These are phyloP conservation scores for Citrullus amarus DNA, from an alignment of 306 rosid genomes.

Conservation along the genomic window DNA sequence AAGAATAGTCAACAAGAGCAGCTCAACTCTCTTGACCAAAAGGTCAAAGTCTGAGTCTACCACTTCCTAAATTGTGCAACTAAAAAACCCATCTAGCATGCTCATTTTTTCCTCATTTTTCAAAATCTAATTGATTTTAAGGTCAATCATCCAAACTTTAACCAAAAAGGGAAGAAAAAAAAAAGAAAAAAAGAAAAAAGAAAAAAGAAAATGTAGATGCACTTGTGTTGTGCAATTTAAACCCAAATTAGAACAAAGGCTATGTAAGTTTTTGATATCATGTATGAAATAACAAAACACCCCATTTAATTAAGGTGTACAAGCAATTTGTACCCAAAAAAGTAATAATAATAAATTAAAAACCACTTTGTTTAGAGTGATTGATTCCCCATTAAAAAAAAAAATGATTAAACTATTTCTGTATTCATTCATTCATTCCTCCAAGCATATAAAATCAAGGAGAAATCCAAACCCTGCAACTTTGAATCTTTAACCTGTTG, in stretches of 20 bases:
- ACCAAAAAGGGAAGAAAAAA: no score
- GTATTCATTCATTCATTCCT: conserved; percentile 33
- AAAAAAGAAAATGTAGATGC: background rate
- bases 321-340: background rate
- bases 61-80: no score
- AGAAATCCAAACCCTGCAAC: conserved; percentile 57
- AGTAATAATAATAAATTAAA: background rate
- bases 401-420: background rate
- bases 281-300: background rate
- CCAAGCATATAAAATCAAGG: conserved; percentile 81
- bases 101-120: no score
- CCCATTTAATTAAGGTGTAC: background rate
- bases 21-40: no score
- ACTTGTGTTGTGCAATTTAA: background rate
- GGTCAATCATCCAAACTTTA: no score
- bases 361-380: background rate
- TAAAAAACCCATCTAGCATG: no score
- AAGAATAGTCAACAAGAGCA: no score
- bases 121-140: no score
- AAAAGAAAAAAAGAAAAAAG: no score
- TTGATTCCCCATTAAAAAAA: background rate
- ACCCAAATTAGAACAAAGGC: background rate
- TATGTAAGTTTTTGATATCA: background rate
- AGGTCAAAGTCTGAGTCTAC: no score
- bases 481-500: conserved; percentile 43